A percentile compares a stretch with the other conserved stretches of the same genome.
Evolutionary conservation across 108 stramenopile genomes (phyloP).

Genomic region (Cyclostephanos invisitatus): DNA sequence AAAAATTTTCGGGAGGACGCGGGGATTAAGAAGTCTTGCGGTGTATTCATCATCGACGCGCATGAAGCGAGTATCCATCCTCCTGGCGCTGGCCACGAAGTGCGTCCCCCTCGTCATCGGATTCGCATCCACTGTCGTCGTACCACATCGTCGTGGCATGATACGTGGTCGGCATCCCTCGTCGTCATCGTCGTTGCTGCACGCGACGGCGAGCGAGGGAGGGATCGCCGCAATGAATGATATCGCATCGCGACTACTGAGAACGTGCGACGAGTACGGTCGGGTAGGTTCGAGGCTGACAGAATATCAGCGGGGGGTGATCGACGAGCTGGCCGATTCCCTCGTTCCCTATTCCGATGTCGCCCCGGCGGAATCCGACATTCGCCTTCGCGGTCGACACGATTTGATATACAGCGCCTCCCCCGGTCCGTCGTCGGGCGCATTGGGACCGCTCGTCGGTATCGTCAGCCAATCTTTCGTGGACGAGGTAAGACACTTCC

Average conservation of each 20-base stretch:
- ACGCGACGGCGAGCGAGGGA: background rate
- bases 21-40: too few relatives aligned
- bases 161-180: too few relatives aligned
- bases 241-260: conserved; percentile 18
- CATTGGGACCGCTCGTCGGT: conserved; percentile 39
- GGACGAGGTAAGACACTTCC: conserved; percentile 16
- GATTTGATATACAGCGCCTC: conserved; percentile 36
- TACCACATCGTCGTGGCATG: too few relatives aligned
- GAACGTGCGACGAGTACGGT: conserved; percentile 19
- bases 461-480: conserved; percentile 44
- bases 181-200: too few relatives aligned
- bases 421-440: conserved; percentile 37
- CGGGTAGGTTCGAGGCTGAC: conserved; percentile 28
- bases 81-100: too few relatives aligned
- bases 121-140: too few relatives aligned
- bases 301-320: conserved; percentile 14
- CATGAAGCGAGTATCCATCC: too few relatives aligned
- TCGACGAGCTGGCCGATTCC: conserved; percentile 31
- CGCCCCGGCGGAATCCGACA: conserved; percentile 24
- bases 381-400: conserved; percentile 15
- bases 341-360: conserved; percentile 18
- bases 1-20: too few relatives aligned
- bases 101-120: too few relatives aligned
- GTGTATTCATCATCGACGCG: too few relatives aligned
- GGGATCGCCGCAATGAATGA: conserved; percentile 4